Evolutionary conservation across 2,329 filamentous ascomycete genomes (phyloP).

Genomic region (Bisporella sp.): DNA sequence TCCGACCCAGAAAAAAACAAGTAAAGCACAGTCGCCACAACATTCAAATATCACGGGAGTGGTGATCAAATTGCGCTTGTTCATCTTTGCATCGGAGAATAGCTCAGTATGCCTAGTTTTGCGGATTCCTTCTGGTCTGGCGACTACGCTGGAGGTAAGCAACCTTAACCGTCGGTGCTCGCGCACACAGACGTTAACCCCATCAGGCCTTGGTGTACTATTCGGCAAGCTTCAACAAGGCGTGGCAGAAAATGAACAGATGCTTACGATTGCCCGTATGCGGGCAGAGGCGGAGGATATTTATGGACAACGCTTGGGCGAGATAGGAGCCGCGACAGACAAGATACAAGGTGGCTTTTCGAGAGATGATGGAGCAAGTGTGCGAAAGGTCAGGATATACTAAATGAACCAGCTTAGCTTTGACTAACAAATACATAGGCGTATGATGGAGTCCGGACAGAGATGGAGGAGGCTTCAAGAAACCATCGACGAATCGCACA

Average conservation of each 20-base stretch:
- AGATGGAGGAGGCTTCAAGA: slow-evolving; percentile 85
- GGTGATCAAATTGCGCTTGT: no score
- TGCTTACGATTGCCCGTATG: slow-evolving; percentile 85
- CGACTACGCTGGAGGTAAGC: slow-evolving; percentile 88
- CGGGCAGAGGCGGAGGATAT: slow-evolving; percentile 91
- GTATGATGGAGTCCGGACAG: slow-evolving; percentile 84
- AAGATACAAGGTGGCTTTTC: slow-evolving; percentile 77
- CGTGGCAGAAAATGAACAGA: slow-evolving; percentile 88
- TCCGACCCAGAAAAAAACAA: no score
- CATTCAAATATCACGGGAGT: no score
- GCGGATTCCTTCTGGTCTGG: slow-evolving; percentile 96
- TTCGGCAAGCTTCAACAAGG: slow-evolving; percentile 97
- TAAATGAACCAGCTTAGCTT: background rate
- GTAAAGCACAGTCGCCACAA: no score
- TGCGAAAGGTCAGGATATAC: slow-evolving; percentile 76
- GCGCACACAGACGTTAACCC: no score
- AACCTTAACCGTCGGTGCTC: slow-evolving; percentile 4
- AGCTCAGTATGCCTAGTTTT: slow-evolving; percentile 66
- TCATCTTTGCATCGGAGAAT: no score
- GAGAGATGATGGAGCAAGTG: slow-evolving; percentile 90
- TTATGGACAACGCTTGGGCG: slow-evolving; percentile 73
- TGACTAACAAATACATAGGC: slow-evolving; percentile 49
- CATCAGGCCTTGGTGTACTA: slow-evolving; percentile 73
- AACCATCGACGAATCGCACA: slow-evolving; percentile 94
- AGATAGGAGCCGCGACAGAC: slow-evolving; percentile 78